Conservation (phyloP, 2,329 filamentous ascomycete species). For the Alternaria hordeiaustralica region DNA sequence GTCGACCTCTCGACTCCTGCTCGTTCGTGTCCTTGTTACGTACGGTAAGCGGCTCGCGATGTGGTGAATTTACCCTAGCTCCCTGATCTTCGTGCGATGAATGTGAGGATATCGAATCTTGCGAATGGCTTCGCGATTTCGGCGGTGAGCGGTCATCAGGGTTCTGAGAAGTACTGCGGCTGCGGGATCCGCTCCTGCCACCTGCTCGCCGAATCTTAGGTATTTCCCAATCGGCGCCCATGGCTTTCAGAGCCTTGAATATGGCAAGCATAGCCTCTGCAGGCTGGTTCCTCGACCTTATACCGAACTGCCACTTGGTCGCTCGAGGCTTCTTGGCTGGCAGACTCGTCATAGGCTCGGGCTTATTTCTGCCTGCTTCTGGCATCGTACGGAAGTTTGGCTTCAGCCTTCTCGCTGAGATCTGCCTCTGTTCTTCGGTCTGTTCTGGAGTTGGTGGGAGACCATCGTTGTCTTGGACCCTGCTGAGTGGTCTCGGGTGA, state of each 20-base stretch:
- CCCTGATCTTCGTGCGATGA: constrained; percentile 34
- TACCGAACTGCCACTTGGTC: constrained; percentile 97
- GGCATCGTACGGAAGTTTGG: constrained; percentile 76
- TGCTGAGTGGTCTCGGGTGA: constrained; percentile 46
- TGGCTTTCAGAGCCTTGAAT: constrained; percentile 86
- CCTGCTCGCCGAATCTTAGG: constrained; percentile 51
- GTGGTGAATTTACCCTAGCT: constrained; percentile 19
- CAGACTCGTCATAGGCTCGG: constrained; percentile 61
- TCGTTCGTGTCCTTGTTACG: constrained; percentile 33
- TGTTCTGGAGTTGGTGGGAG: constrained; percentile 51
- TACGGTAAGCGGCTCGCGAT: constrained; percentile 38
- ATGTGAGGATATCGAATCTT: constrained; percentile 42
- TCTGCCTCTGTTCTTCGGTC: constrained; percentile 72
- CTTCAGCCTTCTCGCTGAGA: constrained; percentile 80
- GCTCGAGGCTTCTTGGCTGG: constrained; percentile 75
- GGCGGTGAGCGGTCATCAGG: constrained; percentile 39
- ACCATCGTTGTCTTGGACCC: constrained; percentile 27
- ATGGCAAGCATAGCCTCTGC: constrained; percentile 95
- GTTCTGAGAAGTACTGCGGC: constrained; percentile 38
- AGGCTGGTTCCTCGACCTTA: constrained; percentile 89
- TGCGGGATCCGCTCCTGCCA: constrained; percentile 48
- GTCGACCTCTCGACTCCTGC: constrained; percentile 41
- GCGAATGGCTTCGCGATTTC: constrained; percentile 40
- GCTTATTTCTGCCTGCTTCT: constrained; percentile 63
- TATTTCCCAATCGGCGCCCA: constrained; percentile 86